Percentiles rank a stretch among this genome's conserved stretches.
Evolutionary conservation across 2,329 filamentous ascomycete species (phyloP).

Genomic region (Microcera coccophila): DNA sequence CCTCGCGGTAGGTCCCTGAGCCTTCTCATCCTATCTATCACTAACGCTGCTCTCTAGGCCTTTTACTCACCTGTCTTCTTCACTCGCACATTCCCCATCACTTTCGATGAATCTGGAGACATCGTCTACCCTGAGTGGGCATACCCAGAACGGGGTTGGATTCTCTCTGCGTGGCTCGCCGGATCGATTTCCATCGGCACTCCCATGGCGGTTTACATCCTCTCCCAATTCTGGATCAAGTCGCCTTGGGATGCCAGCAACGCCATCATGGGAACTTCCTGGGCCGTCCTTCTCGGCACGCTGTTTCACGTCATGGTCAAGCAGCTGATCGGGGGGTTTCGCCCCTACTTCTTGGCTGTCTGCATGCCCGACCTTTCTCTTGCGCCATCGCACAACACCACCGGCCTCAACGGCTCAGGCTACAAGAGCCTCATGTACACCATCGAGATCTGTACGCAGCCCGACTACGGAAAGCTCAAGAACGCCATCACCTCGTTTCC

Average conservation of each 20-base stretch:
- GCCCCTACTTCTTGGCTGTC: constrained; percentile 61
- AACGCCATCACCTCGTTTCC: constrained; percentile 63
- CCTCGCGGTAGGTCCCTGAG: constrained; percentile 25
- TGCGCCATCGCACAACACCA: constrained; percentile 37
- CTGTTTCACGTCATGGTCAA: constrained; percentile 66
- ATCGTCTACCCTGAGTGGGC: constrained; percentile 62
- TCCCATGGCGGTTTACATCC: constrained; percentile 54
- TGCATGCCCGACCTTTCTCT: constrained; percentile 55
- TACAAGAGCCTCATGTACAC: constrained; percentile 62
- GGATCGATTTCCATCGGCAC: constrained; percentile 53
- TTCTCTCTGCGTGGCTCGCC: constrained; percentile 57
- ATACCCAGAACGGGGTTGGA: constrained; percentile 60
- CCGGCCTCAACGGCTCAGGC: constrained; percentile 44
- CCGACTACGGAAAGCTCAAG: constrained; percentile 52
- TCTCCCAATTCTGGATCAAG: constrained; percentile 55
- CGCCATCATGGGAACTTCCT: constrained; percentile 57
- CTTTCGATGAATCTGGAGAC: constrained; percentile 53
- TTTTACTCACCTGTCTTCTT: constrained; percentile 53
- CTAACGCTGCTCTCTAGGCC: constrained; percentile 33
- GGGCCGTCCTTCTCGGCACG: constrained; percentile 55
- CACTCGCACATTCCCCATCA: constrained; percentile 59
- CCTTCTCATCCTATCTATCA: background rate
- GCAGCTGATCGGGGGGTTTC: constrained; percentile 60
- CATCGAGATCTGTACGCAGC: constrained; percentile 55
- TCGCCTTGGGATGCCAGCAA: constrained; percentile 60